Evolutionary conservation across 192 early-diverging fungal species (phyloP).

Genomic region (Coemansia sp.): DNA sequence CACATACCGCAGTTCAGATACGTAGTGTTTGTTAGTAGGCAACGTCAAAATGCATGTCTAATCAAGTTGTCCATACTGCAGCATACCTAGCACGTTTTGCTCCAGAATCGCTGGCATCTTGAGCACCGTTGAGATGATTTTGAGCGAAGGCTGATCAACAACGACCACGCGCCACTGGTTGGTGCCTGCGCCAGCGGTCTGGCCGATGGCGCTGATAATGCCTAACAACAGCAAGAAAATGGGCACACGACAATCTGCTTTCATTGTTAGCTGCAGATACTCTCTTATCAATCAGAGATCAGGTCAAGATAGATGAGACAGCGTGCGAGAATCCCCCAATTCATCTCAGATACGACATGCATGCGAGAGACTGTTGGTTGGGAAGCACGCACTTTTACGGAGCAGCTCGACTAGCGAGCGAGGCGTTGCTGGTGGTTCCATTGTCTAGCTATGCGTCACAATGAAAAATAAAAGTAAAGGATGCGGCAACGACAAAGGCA

Average conservation of each 20-base stretch:
- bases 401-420: conserved; percentile 46
- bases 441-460: not conserved
- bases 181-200: conserved; percentile 22
- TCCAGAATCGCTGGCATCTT: conserved; percentile 55
- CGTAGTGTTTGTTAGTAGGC: not conserved
- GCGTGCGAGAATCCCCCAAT: not conserved
- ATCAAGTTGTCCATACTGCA: not conserved
- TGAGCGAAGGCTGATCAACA: conserved; percentile 53
- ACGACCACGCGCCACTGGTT: conserved; percentile 57
- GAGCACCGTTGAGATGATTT: conserved; percentile 51
- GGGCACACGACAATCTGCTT: not conserved
- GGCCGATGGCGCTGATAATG: conserved; percentile 49
- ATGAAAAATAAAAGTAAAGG: not conserved
- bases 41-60: not conserved
- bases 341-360: conserved; percentile 10
- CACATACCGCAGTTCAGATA: not conserved
- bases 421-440: conserved; percentile 9
- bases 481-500: not conserved
- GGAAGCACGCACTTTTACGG: conserved; percentile 31
- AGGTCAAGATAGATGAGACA: not conserved
- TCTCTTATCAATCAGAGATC: conserved; percentile 6
- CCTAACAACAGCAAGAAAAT: conserved; percentile 20
- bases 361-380: not conserved
- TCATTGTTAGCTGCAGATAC: not conserved
- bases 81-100: conserved; percentile 50